Evolutionary conservation across 2,329 filamentous ascomycete genomes (phyloP).

Genomic region (Arthrobotrys entomopaga): DNA sequence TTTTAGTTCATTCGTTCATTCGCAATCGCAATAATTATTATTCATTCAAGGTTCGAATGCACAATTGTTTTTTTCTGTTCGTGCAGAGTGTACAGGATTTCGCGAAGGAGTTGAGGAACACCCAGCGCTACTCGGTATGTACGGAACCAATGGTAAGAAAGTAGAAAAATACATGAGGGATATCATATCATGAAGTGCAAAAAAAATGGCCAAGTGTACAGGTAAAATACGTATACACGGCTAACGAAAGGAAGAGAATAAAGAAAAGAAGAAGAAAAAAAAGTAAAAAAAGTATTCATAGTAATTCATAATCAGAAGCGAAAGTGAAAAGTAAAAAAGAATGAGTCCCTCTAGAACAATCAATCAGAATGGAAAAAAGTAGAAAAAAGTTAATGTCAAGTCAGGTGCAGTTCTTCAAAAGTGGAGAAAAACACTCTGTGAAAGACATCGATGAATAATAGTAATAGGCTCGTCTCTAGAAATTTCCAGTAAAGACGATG

Average conservation of each 20-base stretch:
- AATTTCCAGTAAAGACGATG: conserved; percentile 7
- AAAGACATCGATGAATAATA: no score
- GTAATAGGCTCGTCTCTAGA: background rate
- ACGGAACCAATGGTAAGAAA: conserved; percentile 7
- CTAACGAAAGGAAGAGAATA: conserved; percentile 12
- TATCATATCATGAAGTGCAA: background rate
- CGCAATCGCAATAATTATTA: no score
- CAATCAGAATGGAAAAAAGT: background rate
- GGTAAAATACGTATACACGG: conserved; percentile 7
- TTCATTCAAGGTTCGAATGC: no score
- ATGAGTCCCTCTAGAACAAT: background rate
- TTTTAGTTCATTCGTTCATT: no score
- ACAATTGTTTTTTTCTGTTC: no score
- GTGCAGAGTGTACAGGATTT: no score
- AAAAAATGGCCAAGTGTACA: no score
- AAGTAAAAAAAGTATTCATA: conserved; percentile 8
- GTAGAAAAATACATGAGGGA: background rate
- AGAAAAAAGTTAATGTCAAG: background rate
- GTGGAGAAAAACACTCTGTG: no score
- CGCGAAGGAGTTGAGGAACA: no score
- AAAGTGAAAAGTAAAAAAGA: background rate
- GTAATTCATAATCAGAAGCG: conserved; percentile 2
- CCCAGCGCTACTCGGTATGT: background rate
- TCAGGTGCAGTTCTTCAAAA: no score
- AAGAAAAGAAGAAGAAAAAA: background rate